phyloP scores from a whole-genome alignment of 1,139 yeast genomes.

The Blastobotrys indianensis region DNA sequence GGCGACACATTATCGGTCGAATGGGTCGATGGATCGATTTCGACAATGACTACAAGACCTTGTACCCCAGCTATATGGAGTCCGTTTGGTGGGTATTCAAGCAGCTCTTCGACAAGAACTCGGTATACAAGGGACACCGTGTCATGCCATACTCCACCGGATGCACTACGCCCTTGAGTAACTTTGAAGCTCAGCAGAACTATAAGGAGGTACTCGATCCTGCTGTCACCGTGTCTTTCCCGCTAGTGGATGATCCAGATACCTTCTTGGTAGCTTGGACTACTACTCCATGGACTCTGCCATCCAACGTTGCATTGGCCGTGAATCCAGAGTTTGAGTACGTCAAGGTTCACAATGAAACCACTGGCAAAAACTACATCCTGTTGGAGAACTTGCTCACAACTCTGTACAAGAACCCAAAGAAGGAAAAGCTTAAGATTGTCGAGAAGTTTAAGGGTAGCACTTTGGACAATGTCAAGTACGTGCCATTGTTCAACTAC shows the following conservation, averaged over 20 bases:
- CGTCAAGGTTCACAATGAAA: slow-evolving; percentile 87
- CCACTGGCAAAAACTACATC: slow-evolving; percentile 70
- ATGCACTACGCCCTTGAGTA: slow-evolving; percentile 90
- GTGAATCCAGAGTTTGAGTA: slow-evolving; percentile 90
- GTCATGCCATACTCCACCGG: slow-evolving; percentile 99
- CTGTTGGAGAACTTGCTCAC: slow-evolving; percentile 75
- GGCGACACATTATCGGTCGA: slow-evolving; percentile 90
- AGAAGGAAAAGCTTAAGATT: slow-evolving; percentile 77
- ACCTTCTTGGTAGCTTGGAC: slow-evolving; percentile 95
- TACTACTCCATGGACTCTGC: slow-evolving; percentile 99
- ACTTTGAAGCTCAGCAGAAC: slow-evolving; percentile 97
- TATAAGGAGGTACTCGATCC: slow-evolving; percentile 97
- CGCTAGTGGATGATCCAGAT: slow-evolving; percentile 69
- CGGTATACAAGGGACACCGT: slow-evolving; percentile 89
- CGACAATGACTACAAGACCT: slow-evolving; percentile 95
- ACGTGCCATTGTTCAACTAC: slow-evolving; percentile 77
- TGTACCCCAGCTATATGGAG: slow-evolving; percentile 95
- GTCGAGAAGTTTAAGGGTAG: slow-evolving; percentile 76
- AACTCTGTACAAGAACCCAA: slow-evolving; percentile 89
- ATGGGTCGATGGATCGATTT: slow-evolving; percentile 99
- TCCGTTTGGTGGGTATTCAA: slow-evolving; percentile 99
- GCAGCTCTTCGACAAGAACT: slow-evolving; percentile 73
- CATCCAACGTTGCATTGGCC: slow-evolving; percentile 86
- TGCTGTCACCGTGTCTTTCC: slow-evolving; percentile 89
- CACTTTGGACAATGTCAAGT: slow-evolving; percentile 70